Base-by-base conservation (phyloP, 768 basidiomycete genomes). In the Suillus cothurnatus region DNA sequence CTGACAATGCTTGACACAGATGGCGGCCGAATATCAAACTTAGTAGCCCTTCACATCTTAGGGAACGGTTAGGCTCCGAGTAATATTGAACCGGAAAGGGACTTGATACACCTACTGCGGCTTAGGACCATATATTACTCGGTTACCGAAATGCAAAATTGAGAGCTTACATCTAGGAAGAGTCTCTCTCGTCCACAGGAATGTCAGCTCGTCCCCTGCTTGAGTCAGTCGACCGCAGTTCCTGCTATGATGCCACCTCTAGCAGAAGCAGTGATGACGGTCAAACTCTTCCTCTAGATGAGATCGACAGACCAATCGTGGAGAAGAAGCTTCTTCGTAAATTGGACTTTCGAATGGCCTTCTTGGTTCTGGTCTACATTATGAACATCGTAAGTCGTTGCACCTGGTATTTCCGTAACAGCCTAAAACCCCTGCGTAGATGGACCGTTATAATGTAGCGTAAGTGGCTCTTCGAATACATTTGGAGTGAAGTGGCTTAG, bases 351-450 rank as follows among this genome's bases (percentile, higher is more conserved):
- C 74, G 82, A 32, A 78, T 82, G 72, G 74, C 77, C n/a, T 82
- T 84, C 64, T 71, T 84, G 5, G 76, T 83, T 43, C 67, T 82
- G 38, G 76, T 83, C 36, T 84, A 83, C 65, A 80, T 82, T 64
- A 73, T 84, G 63, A 84, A 84, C 74, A 82, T 80, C 45, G 81
- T 82, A 66, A 67, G 81, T 74, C 50, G 17, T 17, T 11, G 9
- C 15, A 39, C n/a, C 8, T 39, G n/a, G 19, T 50, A 12, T 31
- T 38, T 34, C 36, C 41, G 28, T 1, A 17, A 26, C 61, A 67
- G 31, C 62, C 63, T 23, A 57, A 17, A 59, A 28, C 43, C 32
- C 61, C 28, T 66, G 17, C 56, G n/a, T n/a, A n/a, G n/a, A n/a
- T n/a, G n/a, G n/a, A n/a, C n/a, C n/a, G n/a, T n/a, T n/a, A n/a